Conservation (phyloP, 2,329 filamentous ascomycete genomes). For the Keithomyces neogunnii region DNA sequence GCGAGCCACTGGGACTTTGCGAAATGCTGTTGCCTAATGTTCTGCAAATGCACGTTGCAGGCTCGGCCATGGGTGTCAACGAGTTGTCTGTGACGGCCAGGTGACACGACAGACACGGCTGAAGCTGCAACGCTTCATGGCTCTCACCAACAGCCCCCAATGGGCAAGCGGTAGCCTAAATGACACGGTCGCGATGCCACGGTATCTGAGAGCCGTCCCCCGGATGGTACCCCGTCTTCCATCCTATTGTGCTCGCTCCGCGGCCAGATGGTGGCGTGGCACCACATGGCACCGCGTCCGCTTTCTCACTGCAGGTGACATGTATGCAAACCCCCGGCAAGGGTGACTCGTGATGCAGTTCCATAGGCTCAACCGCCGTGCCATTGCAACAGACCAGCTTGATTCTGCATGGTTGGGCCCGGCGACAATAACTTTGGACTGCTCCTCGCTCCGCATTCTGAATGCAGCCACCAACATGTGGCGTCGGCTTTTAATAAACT, state of each 20-base stretch:
- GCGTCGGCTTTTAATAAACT: background rate
- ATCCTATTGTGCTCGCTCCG: background rate
- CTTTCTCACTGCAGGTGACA: background rate
- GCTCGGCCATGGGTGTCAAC: background rate
- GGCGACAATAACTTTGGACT: background rate
- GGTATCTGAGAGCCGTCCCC: background rate
- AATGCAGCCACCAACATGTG: background rate
- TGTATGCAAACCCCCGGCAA: background rate
- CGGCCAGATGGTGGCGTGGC: background rate
- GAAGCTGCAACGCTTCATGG: background rate
- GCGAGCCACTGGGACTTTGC: background rate
- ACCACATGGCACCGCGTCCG: background rate
- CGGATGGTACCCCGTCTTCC: background rate
- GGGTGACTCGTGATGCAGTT: background rate
- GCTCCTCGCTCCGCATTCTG: background rate
- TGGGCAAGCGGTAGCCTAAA: background rate
- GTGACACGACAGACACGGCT: background rate
- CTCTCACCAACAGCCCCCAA: background rate
- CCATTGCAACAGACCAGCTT: background rate
- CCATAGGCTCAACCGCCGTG: background rate
- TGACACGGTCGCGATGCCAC: background rate
- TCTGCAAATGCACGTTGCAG: background rate
- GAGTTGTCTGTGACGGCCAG: background rate
- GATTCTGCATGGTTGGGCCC: background rate
- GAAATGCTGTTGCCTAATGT: background rate